Evolutionary conservation across 2,329 filamentous ascomycete species (phyloP), one percentile per base, ranked within the genome.

Genomic region (Pseudocercospora crystallina): DNA sequence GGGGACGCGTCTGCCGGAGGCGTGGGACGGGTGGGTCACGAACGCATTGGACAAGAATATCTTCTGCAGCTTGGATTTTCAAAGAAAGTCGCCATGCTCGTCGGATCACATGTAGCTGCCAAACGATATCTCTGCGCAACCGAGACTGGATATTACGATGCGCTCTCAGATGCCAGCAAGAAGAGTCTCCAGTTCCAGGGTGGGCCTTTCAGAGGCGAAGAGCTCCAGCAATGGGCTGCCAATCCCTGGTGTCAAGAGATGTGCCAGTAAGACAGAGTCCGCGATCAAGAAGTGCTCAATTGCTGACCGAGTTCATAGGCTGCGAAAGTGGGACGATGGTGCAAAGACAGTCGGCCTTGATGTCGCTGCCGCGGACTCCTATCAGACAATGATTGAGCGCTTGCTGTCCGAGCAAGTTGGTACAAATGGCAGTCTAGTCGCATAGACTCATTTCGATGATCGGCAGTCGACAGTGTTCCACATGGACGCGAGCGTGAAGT

Each of bases 41-140:
- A 73, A 43, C 58, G 58, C 3, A 69, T 73, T 12, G 70, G 71
- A 1, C 68, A 69, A 5, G 61, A 62, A 32, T 72, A 69, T 46
- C 60, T 73, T 4, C 56, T 43, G 0, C 51, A 57, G 1, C 35
- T 70, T 5, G 69, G 68, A 5, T 72, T 72, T 47, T 62, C 65
- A 14, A 51, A 63, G 8, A 65, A 58, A 31, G 67, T 73, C 0
- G 67, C 61, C 31, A 57, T 54, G 11, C 51, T 73, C n/a, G 70
- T 72, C 2, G 65, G 61, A 3, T 69, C 67, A 17, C 71, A 72
- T 62, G 69, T 73, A 32, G 64, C 66, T 11, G 69, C 71, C 2
- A 73, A 72, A 53, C 69, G 70, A 29, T 72, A 70, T 51, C 62
- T 73, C 3, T 71, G 69, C 12, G 69, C 69, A 0, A 57, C 65